A percentile compares a stretch with the other conserved stretches of the same genome.
phyloP scores from a whole-genome alignment of 2,329 filamentous ascomycete genomes.

The Scolecobasidium constrictum region DNA sequence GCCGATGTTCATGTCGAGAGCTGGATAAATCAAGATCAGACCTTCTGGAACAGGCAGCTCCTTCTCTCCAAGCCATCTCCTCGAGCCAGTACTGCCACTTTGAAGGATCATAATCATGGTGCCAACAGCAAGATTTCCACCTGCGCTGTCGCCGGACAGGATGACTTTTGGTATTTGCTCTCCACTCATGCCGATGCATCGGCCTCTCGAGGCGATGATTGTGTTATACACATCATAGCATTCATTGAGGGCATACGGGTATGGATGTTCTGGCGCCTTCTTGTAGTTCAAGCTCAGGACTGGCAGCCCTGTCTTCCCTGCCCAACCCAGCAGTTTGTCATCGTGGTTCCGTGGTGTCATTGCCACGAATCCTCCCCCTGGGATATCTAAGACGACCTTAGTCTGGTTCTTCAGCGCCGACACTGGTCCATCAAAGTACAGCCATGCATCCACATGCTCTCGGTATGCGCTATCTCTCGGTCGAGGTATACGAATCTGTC shows the following conservation, averaged over 20 bases:
- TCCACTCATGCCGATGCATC: constrained; percentile 65
- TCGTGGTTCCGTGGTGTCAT: constrained; percentile 95
- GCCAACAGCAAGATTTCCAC: constrained; percentile 69
- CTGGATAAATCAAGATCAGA: constrained; percentile 77
- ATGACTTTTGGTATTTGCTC: constrained; percentile 55
- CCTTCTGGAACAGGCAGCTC: constrained; percentile 68
- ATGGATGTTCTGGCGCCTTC: constrained; percentile 76
- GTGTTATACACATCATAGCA: constrained; percentile 78
- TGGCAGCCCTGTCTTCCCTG: constrained; percentile 76
- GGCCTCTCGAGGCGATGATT: constrained; percentile 59
- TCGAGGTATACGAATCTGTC: constrained; percentile 73
- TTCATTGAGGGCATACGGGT: constrained; percentile 76
- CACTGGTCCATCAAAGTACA: constrained; percentile 87
- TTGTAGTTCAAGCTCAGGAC: constrained; percentile 85
- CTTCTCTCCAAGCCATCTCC: constrained; percentile 44
- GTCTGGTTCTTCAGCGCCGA: constrained; percentile 65
- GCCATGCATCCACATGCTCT: constrained; percentile 74
- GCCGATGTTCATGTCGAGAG: constrained; percentile 91
- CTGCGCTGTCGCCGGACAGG: constrained; percentile 70
- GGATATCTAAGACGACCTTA: constrained; percentile 76
- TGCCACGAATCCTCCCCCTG: constrained; percentile 89
- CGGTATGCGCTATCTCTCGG: constrained; percentile 71
- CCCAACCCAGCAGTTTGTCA: constrained; percentile 89
- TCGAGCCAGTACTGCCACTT: constrained; percentile 47
- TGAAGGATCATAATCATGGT: constrained; percentile 86